These are phyloP conservation scores for Penicillium goetzii DNA, from an alignment of 495 filamentous ascomycete species.

Conservation along the genomic window DNA sequence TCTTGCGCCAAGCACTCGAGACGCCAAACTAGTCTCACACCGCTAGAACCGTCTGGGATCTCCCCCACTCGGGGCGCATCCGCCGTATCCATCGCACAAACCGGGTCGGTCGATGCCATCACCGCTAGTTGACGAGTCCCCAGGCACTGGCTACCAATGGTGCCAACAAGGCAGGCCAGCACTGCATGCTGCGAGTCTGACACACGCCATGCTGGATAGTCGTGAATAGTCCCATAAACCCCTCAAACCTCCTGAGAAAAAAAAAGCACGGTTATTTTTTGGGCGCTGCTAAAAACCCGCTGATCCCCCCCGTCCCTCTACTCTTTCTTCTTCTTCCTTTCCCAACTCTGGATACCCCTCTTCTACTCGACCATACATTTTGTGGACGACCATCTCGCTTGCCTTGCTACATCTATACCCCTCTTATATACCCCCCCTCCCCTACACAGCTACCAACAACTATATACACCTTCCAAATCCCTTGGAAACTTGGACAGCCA, in stretches of 20 bases:
- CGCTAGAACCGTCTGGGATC: conserved; percentile 29
- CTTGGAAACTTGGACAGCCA: conserved; percentile 45
- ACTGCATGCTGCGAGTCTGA: conserved; percentile 38
- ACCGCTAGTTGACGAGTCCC: conserved; percentile 30
- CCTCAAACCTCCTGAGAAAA: background rate
- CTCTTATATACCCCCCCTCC: conserved; percentile 9
- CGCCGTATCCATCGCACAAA: conserved; percentile 17
- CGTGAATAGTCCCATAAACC: conserved; percentile 2
- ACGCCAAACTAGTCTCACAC: conserved; percentile 35
- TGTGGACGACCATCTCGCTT: background rate
- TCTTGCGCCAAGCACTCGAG: conserved; percentile 26
- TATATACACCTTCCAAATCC: conserved; percentile 21
- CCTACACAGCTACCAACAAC: conserved; percentile 13
- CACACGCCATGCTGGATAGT: conserved; percentile 39
- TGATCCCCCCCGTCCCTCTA: conserved; percentile 28
- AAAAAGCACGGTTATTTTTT: conserved; percentile 16
- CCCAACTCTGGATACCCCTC: conserved; percentile 29
- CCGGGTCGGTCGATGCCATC: conserved; percentile 31
- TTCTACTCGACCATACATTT: conserved; percentile 15
- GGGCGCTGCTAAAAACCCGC: conserved; percentile 34
- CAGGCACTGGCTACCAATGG: conserved; percentile 27
- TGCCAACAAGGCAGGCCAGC: conserved; percentile 35
- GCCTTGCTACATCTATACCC: conserved; percentile 15
- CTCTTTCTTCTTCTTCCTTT: conserved; percentile 29
- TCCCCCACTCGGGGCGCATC: conserved; percentile 25